Evolutionary conservation across 2,329 filamentous ascomycete genomes (phyloP).

Genomic region (Laburnicola sp.): DNA sequence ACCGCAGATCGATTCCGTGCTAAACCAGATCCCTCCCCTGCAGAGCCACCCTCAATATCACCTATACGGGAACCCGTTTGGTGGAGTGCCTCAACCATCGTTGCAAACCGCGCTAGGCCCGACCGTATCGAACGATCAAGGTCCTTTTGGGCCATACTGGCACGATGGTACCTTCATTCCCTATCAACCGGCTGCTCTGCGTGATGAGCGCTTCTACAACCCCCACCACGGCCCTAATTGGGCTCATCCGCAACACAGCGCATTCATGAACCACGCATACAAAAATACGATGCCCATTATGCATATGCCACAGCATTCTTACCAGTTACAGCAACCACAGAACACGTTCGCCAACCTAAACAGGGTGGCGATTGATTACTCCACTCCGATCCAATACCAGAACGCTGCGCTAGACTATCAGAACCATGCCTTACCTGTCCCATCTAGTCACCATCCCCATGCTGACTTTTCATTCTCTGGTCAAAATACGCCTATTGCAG

Average conservation of each 20-base stretch:
- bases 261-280: conserved; percentile 32
- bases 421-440: conserved; percentile 23
- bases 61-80: conserved; percentile 40
- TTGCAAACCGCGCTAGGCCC: conserved; percentile 43
- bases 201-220: conserved; percentile 45
- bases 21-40: conserved; percentile 63
- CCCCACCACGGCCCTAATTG: conserved; percentile 35
- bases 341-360: conserved; percentile 27
- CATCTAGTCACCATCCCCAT: conserved; percentile 26
- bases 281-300: conserved; percentile 30
- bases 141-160: conserved; percentile 48
- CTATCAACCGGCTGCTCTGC: conserved; percentile 46
- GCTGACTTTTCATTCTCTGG: conserved; percentile 31
- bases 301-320: conserved; percentile 31
- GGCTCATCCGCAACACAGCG: conserved; percentile 35
- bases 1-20: conserved; percentile 62
- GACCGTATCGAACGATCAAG: conserved; percentile 47
- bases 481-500: conserved; percentile 33
- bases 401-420: conserved; percentile 34
- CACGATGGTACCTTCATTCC: conserved; percentile 48
- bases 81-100: conserved; percentile 37
- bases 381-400: conserved; percentile 28
- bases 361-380: conserved; percentile 29
- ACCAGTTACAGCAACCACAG: conserved; percentile 31
- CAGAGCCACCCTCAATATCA: conserved; percentile 58